Percentiles rank a stretch among this genome's conserved stretches.
phyloP scores from a whole-genome alignment of 768 basidiomycete genomes.

The Podaxis mareebaensis region DNA sequence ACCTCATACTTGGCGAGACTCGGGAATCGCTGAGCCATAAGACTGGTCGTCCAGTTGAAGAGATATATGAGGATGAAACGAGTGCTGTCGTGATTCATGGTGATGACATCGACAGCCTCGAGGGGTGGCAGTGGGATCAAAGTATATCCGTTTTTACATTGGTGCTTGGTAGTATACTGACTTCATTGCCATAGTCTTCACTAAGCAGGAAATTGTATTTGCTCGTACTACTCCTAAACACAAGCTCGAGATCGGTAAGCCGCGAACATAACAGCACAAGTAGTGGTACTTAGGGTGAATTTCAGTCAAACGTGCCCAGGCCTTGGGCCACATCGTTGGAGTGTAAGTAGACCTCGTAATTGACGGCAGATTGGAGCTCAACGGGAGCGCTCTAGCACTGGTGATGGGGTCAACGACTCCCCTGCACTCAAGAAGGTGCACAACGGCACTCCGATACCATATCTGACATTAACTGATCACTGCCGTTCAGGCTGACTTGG shows the following conservation, averaged over 20 bases:
- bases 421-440: slow-evolving; percentile 60
- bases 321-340: slow-evolving; percentile 70
- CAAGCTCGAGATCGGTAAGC: slow-evolving; percentile 69
- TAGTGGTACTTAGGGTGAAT: neutral
- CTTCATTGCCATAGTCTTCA: slow-evolving; percentile 46
- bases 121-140: slow-evolving; percentile 77
- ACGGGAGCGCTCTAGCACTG: slow-evolving; percentile 45
- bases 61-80: slow-evolving; percentile 70
- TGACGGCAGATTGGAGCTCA: neutral
- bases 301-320: slow-evolving; percentile 68
- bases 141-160: slow-evolving; percentile 39
- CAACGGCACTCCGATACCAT: too few species aligned
- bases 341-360: slow-evolving; percentile 45
- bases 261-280: neutral
- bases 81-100: slow-evolving; percentile 68
- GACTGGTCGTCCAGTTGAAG: slow-evolving; percentile 52
- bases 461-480: too few species aligned
- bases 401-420: slow-evolving; percentile 74
- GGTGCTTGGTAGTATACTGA: neutral
- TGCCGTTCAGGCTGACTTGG: slow-evolving; percentile 49
- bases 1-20: slow-evolving; percentile 66
- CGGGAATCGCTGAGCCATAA: slow-evolving; percentile 57
- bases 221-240: slow-evolving; percentile 73
- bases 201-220: slow-evolving; percentile 70
- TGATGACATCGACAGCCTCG: slow-evolving; percentile 63